Conservation (phyloP, 2,329 filamentous ascomycete genomes). For the Pyrenochaeta sp. region DNA sequence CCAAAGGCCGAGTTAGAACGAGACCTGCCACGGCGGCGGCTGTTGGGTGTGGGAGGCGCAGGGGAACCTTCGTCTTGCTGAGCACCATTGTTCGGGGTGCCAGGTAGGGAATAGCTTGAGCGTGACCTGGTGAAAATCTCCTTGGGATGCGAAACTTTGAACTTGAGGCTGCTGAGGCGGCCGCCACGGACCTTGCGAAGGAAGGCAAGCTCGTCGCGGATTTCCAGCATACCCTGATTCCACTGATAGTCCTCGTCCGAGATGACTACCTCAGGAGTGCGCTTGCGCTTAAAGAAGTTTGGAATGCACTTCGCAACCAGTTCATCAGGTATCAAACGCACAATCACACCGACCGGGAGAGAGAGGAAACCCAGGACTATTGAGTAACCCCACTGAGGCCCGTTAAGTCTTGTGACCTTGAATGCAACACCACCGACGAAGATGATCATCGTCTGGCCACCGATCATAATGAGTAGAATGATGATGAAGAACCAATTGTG, state of each 20-base stretch:
- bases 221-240: constrained; percentile 75
- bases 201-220: constrained; percentile 82
- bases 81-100: constrained; percentile 68
- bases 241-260: constrained; percentile 64
- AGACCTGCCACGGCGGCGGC: constrained; percentile 68
- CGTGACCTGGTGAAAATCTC: constrained; percentile 71
- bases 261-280: constrained; percentile 52
- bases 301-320: constrained; percentile 59
- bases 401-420: constrained; percentile 73
- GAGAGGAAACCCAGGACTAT: constrained; percentile 85
- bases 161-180: constrained; percentile 81
- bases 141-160: constrained; percentile 77
- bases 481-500: constrained; percentile 88
- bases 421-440: constrained; percentile 86
- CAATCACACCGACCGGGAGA: constrained; percentile 80
- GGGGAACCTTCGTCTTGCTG: constrained; percentile 47
- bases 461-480: constrained; percentile 88
- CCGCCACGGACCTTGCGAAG: constrained; percentile 83
- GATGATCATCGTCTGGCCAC: constrained; percentile 87
- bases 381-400: constrained; percentile 86
- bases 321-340: constrained; percentile 83
- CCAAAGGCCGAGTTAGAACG: constrained; percentile 77
- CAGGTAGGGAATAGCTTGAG: constrained; percentile 70
- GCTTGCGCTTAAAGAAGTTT: constrained; percentile 52
- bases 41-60: constrained; percentile 63